A percentile compares a stretch with the other conserved stretches of the same genome.
Conservation (phyloP, 2,329 filamentous ascomycete genomes). For the Diaporthe batatas region DNA sequence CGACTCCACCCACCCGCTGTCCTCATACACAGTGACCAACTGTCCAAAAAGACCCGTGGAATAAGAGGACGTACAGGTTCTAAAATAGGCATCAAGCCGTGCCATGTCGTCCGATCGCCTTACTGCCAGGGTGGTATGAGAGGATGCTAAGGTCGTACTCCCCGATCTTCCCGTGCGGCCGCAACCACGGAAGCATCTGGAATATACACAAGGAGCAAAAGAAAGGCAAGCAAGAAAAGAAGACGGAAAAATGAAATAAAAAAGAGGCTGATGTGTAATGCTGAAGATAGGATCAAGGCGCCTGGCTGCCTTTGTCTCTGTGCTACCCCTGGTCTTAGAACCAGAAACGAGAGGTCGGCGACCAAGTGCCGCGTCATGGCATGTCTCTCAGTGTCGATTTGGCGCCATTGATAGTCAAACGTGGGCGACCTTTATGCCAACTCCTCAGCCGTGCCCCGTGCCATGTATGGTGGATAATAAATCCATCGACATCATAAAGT, state of each 20-base stretch:
- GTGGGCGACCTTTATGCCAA: neutral
- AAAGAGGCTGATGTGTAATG: constrained; percentile 14
- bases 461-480: constrained; percentile 30
- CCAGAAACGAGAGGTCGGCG: constrained; percentile 31
- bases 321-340: constrained; percentile 26
- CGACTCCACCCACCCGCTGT: neutral
- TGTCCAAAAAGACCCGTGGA: neutral
- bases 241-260: neutral
- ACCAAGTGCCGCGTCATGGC: constrained; percentile 16
- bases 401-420: constrained; percentile 14
- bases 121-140: constrained; percentile 4
- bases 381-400: neutral
- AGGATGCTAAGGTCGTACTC: constrained; percentile 16
- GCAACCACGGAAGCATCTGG: neutral
- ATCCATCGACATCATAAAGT: constrained; percentile 11
- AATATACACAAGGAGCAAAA: neutral
- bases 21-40: neutral
- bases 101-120: constrained; percentile 23
- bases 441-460: neutral
- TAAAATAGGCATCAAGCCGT: constrained; percentile 24
- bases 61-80: neutral
- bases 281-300: constrained; percentile 30
- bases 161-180: constrained; percentile 35
- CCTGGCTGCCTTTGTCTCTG: constrained; percentile 29
- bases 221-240: too few relatives aligned